Evolutionary conservation across 768 basidiomycete species (phyloP), one percentile per base, ranked within the genome.

Genomic region (Hypholoma sublateritium): DNA sequence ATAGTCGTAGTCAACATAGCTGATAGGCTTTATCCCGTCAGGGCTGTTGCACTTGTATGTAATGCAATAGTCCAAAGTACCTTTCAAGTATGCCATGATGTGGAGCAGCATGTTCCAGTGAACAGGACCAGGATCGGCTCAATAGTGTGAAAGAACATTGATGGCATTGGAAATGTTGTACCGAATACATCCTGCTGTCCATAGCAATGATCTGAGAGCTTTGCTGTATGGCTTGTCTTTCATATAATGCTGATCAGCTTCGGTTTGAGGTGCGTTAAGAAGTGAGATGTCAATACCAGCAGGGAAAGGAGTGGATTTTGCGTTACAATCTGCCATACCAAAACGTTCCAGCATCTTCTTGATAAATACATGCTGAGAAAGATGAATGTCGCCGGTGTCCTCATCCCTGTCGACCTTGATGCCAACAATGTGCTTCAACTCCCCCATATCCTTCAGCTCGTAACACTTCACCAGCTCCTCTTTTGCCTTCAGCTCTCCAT

Each of bases 81-180:
- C 62, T n/a, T 59, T 57, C 28, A 67, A 36, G 50, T 69, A 69
- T 22, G 43, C 42, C 28, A 62, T 35, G 19, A 70, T 54, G 37
- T 66, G 58, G n/a, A 60, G 22, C 5, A 57, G 51, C 16, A 48
- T 50, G 3, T 60, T 35, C 22, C 63, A 57, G 52, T 68, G 64
- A 9, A 14, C 55, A 59, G 51, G 55, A 46, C n/a, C 45, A 7
- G 73, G 71, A 37, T 71, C 67, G 0, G 56, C 2, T 17, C 51
- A 54, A 47, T 66, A 71, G 14, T 56, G 60, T 0, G 62, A 59
- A 0, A 72, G 53, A 0, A 46, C 45, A 13, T 52, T 57, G 0
- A 67, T 55, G 2, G 67, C 39, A 22, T 57, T 68, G 0, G 62
- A 42, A 1, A 69, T 41, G 42, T 70, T 68, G 3, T 66, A 68